Evolutionary conservation across 768 basidiomycete genomes (phyloP).

Genomic region (Trametes sanguinea): DNA sequence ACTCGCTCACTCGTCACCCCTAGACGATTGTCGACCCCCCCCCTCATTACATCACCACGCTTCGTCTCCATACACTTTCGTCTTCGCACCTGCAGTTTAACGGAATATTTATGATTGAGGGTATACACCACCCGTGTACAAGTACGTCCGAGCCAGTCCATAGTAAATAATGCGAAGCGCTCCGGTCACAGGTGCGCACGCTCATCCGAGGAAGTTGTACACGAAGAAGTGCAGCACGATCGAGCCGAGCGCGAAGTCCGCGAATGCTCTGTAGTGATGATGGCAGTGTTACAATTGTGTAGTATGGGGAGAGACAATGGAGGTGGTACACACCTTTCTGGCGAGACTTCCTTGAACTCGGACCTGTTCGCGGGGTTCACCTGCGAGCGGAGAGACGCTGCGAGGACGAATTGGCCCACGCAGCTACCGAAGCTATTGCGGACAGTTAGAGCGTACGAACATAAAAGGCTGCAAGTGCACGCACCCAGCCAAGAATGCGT

Average conservation of each 20-base stretch:
- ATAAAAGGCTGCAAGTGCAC: slow-evolving; percentile 30
- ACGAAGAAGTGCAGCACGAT: slow-evolving; percentile 98
- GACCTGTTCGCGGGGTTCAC: slow-evolving; percentile 82
- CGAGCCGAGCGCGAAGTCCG: slow-evolving; percentile 93
- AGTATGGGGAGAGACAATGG: neutral
- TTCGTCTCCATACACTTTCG: neutral
- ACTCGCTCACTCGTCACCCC: neutral
- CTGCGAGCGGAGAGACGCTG: slow-evolving; percentile 89
- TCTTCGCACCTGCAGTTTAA: neutral
- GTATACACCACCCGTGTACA: slow-evolving; percentile 17
- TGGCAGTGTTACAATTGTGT: slow-evolving; percentile 1
- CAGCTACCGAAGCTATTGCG: slow-evolving; percentile 81
- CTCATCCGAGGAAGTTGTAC: slow-evolving; percentile 93
- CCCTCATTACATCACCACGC: neutral
- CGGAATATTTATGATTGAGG: slow-evolving; percentile 15
- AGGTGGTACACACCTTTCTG: slow-evolving; percentile 73
- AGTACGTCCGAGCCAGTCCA: slow-evolving; percentile 14
- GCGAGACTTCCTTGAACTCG: slow-evolving; percentile 89
- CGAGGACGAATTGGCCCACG: slow-evolving; percentile 95
- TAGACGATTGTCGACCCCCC: neutral
- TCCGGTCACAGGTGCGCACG: neutral
- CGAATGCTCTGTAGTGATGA: slow-evolving; percentile 75
- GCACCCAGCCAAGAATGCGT: slow-evolving; percentile 95
- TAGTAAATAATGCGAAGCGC: neutral
- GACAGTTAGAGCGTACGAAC: neutral